Conservation (phyloP, 2,329 filamentous ascomycete species). For the Falciphora oryzae region DNA sequence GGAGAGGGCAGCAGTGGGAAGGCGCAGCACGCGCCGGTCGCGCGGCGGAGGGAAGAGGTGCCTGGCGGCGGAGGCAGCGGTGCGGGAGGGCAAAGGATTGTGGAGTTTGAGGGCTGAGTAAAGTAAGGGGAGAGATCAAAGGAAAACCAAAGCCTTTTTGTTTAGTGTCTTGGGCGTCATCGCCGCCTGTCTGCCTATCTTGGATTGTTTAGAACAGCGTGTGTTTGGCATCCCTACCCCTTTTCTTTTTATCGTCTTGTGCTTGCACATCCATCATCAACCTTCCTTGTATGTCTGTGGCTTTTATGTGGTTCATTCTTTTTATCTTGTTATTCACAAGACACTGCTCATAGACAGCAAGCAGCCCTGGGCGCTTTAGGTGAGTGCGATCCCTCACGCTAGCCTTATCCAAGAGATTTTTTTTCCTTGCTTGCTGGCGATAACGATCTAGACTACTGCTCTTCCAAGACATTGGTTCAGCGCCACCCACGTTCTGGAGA, state of each 20-base stretch:
- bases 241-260: neutral
- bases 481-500: too few relatives aligned
- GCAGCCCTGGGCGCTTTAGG: too few relatives aligned
- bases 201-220: too few relatives aligned
- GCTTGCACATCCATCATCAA: neutral
- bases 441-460: too few relatives aligned
- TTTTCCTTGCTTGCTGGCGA: too few relatives aligned
- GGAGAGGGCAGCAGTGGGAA: constrained; percentile 21
- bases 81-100: constrained; percentile 24
- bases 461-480: too few relatives aligned
- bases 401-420: too few relatives aligned
- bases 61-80: too few relatives aligned
- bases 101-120: constrained; percentile 40
- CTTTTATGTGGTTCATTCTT: neutral
- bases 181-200: too few relatives aligned
- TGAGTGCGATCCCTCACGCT: too few relatives aligned
- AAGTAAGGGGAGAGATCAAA: neutral
- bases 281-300: neutral
- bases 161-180: constrained; percentile 1
- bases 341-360: too few relatives aligned
- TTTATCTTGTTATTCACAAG: neutral
- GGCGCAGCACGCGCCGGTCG: constrained; percentile 3
- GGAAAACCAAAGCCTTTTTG: neutral
- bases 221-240: neutral
- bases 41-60: too few relatives aligned